Percentiles rank a stretch among this genome's conserved stretches.
These are phyloP conservation scores for Dacryopinax primogenitus DNA, from an alignment of 768 basidiomycete genomes.

Conservation along the genomic window DNA sequence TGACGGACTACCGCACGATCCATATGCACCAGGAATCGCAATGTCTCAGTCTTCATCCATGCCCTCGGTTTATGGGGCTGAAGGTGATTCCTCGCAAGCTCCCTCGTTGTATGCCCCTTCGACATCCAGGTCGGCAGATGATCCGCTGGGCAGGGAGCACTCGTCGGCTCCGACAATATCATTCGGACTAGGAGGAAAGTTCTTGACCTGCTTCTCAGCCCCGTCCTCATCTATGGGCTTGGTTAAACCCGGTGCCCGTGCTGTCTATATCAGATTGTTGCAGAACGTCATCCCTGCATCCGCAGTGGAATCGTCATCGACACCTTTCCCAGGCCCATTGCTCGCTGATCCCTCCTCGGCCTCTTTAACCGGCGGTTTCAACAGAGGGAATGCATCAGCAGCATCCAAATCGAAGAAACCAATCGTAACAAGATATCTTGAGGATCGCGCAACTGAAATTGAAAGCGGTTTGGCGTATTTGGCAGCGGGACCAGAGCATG, in stretches of 20 bases:
- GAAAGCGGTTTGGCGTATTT: conserved; percentile 64
- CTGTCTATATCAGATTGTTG: conserved; percentile 53
- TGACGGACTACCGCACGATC: background rate
- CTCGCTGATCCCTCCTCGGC: conserved; percentile 54
- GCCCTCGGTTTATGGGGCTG: background rate
- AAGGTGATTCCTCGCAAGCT: background rate
- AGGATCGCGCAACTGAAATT: conserved; percentile 62
- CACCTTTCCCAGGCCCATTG: conserved; percentile 74
- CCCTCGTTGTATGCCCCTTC: conserved; percentile 59
- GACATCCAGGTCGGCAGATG: conserved; percentile 69
- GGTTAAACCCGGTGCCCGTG: conserved; percentile 54
- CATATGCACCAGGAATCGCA: background rate
- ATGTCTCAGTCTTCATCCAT: background rate
- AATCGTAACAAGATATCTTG: conserved; percentile 62
- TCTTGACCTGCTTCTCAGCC: conserved; percentile 79
- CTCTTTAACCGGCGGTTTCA: conserved; percentile 48
- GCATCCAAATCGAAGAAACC: conserved; percentile 68
- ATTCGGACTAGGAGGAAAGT: conserved; percentile 88
- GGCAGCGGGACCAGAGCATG: conserved; percentile 31
- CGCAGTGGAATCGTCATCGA: conserved; percentile 40
- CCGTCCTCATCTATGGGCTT: conserved; percentile 63
- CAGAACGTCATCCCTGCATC: conserved; percentile 59
- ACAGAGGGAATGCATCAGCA: conserved; percentile 41
- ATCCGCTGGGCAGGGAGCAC: conserved; percentile 61
- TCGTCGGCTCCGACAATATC: conserved; percentile 65